These are phyloP conservation scores for Elsinoe ampelina DNA, from an alignment of 2,329 filamentous ascomycete genomes.

Conservation along the genomic window DNA sequence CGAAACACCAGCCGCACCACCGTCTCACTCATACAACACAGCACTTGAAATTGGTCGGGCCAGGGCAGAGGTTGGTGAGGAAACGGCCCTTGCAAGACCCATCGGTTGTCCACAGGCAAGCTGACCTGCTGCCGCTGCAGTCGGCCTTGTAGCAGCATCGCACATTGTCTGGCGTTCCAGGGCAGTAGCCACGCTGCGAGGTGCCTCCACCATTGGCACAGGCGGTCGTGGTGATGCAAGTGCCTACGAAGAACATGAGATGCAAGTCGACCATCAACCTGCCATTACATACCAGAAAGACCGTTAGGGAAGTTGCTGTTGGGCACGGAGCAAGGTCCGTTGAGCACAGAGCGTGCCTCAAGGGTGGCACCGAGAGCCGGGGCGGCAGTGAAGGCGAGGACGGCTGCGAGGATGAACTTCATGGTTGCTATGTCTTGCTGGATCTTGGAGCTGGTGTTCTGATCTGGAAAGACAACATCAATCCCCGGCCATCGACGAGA, in stretches of 20 bases:
- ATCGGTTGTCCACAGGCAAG: not conserved
- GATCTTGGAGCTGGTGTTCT: not conserved
- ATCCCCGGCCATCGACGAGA: not conserved
- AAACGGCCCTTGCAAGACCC: not conserved
- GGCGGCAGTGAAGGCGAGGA: not conserved
- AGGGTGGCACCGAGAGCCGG: not conserved
- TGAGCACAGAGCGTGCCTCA: conserved; percentile 7
- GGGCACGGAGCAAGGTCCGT: not conserved
- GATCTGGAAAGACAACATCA: not conserved
- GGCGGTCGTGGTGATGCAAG: not conserved
- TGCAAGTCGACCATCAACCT: not conserved
- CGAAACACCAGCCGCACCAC: not conserved
- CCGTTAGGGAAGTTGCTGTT: not conserved
- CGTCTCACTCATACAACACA: not conserved
- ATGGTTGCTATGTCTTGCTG: not conserved
- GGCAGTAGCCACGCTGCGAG: not conserved
- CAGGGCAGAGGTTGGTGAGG: not conserved
- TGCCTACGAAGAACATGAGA: not conserved
- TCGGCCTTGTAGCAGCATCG: conserved; percentile 9
- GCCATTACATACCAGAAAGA: not conserved
- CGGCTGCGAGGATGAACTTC: conserved; percentile 1
- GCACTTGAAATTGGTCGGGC: not conserved
- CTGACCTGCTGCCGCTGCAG: not conserved
- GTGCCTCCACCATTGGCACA: not conserved
- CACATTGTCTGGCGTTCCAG: not conserved